Evolutionary conservation across 2,329 filamentous ascomycete genomes (phyloP).

Genomic region (Trichoderma hamatum): DNA sequence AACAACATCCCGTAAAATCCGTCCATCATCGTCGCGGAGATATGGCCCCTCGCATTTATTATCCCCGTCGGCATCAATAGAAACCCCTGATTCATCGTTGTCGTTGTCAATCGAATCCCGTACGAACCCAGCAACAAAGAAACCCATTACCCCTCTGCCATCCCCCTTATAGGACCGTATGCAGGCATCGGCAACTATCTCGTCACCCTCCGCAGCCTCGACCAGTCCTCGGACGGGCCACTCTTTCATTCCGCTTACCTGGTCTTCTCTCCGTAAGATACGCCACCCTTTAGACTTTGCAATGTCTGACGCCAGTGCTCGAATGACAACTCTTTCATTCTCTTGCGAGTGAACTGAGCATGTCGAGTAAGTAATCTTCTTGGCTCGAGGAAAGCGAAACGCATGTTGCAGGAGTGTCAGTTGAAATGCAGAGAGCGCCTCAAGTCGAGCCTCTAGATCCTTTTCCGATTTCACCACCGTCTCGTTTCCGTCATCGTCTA

Average conservation of each 20-base stretch:
- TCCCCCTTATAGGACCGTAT: constrained; percentile 82
- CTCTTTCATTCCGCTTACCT: constrained; percentile 72
- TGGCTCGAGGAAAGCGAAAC: constrained; percentile 75
- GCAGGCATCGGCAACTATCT: constrained; percentile 69
- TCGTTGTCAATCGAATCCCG: constrained; percentile 31
- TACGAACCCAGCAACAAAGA: constrained; percentile 90
- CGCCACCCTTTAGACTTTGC: constrained; percentile 74
- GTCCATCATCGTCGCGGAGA: constrained; percentile 58
- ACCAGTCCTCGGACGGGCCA: constrained; percentile 71
- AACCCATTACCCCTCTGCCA: constrained; percentile 85
- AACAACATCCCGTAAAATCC: constrained; percentile 49
- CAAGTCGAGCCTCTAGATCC: constrained; percentile 66
- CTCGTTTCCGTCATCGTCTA: constrained; percentile 63
- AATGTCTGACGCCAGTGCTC: constrained; percentile 68
- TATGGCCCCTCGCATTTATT: constrained; percentile 51
- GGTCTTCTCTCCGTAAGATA: constrained; percentile 70
- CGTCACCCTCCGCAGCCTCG: constrained; percentile 53
- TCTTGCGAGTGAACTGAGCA: constrained; percentile 87
- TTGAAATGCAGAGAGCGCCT: constrained; percentile 79
- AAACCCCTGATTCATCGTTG: background rate
- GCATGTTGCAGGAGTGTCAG: constrained; percentile 81
- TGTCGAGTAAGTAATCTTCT: constrained; percentile 85
- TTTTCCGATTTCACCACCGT: constrained; percentile 56
- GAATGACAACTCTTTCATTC: constrained; percentile 82
- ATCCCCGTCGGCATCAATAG: constrained; percentile 12